A percentile compares a stretch with the other conserved stretches of the same genome.
Evolutionary conservation across 257 asterid genomes (phyloP).

Genomic region (Ajuga chamaepitys): DNA sequence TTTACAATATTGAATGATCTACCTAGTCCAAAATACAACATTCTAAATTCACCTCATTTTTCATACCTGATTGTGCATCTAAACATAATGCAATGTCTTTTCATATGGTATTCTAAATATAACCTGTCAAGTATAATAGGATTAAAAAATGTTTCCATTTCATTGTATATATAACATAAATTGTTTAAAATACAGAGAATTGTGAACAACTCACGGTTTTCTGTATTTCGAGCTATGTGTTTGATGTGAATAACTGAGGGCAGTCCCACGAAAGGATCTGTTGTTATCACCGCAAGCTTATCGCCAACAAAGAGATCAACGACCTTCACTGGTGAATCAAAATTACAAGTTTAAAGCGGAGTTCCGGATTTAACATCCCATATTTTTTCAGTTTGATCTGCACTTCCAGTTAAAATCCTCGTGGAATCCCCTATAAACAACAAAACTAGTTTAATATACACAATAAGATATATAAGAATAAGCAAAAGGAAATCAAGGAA

Average conservation of each 20-base stretch:
- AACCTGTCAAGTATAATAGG: neutral
- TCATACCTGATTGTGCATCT: neutral
- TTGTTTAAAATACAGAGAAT: neutral
- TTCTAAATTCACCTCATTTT: neutral
- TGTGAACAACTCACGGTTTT: constrained; percentile 53
- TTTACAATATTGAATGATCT: neutral
- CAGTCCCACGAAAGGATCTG: constrained; percentile 81
- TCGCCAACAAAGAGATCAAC: constrained; percentile 79
- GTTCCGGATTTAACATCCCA: constrained; percentile 74
- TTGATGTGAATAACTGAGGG: constrained; percentile 84
- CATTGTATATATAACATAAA: neutral
- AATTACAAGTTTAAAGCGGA: constrained; percentile 57
- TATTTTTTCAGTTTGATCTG: constrained; percentile 82
- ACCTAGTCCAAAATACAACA: neutral
- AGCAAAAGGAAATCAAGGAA: too few relatives aligned
- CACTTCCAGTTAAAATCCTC: constrained; percentile 82
- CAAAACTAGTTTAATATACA: too few relatives aligned
- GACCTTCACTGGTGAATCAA: constrained; percentile 75
- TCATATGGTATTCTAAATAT: neutral
- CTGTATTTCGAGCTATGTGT: constrained; percentile 45
- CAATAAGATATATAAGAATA: too few relatives aligned
- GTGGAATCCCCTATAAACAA: constrained; percentile 63
- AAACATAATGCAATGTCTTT: neutral
- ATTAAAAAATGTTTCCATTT: neutral
- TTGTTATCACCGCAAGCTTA: constrained; percentile 71